phyloP scores from a whole-genome alignment of 352 stramenopile genomes.

The Blastocystis sp. region DNA sequence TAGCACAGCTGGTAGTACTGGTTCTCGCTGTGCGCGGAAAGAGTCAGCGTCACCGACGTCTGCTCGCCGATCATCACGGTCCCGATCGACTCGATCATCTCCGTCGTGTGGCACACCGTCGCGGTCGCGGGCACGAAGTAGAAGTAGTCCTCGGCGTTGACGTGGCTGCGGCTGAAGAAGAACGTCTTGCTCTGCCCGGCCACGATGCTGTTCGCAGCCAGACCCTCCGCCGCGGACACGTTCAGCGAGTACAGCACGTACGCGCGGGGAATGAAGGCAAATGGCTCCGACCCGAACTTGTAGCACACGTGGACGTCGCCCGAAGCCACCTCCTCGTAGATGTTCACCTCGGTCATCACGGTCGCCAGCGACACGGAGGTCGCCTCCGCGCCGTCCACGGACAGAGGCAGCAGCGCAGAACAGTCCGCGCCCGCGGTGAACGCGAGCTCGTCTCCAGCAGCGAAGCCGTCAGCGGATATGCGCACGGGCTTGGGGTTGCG shows the following conservation, averaged over 20 bases:
- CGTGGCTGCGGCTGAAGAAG: constrained; percentile 6
- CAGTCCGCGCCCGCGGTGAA: constrained; percentile 2
- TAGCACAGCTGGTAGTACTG: constrained; percentile 47
- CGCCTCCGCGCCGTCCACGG: not conserved
- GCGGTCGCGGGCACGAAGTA: constrained; percentile 45
- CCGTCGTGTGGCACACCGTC: not conserved
- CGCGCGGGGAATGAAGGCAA: not conserved
- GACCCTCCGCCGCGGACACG: not conserved
- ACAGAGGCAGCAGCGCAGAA: not conserved
- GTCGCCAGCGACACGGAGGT: not conserved
- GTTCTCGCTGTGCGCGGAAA: not conserved
- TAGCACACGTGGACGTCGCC: constrained; percentile 45
- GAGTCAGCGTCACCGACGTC: not conserved
- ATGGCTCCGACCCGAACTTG: constrained; percentile 52
- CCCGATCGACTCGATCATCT: not conserved
- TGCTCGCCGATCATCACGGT: not conserved
- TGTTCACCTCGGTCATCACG: not conserved
- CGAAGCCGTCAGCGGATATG: constrained; percentile 11
- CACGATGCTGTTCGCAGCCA: not conserved
- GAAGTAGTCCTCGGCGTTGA: constrained; percentile 1
- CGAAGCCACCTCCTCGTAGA: constrained; percentile 4
- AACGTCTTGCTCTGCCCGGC: constrained; percentile 47
- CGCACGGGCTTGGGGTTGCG: constrained; percentile 39
- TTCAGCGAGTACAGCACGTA: constrained; percentile 48
- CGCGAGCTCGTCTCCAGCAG: not conserved